A percentile compares a stretch with the other conserved stretches of the same genome.
phyloP scores from a whole-genome alignment of 1,284 basidiomycete genomes.

The Mycena citricolor region DNA sequence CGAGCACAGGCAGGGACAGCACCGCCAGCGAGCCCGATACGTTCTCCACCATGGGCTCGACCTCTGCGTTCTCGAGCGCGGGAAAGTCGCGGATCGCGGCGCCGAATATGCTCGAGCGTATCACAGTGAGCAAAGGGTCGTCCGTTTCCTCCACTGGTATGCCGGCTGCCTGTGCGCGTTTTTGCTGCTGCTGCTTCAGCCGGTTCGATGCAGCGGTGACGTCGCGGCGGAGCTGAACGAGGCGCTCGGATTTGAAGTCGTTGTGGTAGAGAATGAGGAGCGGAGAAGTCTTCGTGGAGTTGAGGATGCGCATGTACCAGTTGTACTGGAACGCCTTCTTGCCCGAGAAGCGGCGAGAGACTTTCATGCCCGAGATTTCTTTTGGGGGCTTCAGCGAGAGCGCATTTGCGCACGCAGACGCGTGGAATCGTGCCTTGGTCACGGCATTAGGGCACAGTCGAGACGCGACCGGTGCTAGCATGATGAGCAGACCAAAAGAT shows the following conservation, averaged over 20 bases:
- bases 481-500: too few relatives aligned
- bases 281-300: constrained; percentile 51
- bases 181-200: constrained; percentile 37
- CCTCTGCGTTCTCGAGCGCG: constrained; percentile 47
- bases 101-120: constrained; percentile 72
- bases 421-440: too few relatives aligned
- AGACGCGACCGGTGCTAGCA: too few relatives aligned
- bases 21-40: constrained; percentile 64
- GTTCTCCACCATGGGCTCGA: constrained; percentile 51
- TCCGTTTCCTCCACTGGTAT: constrained; percentile 7
- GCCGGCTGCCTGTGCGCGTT: constrained; percentile 41
- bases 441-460: too few relatives aligned
- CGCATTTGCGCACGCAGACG: too few relatives aligned
- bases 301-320: constrained; percentile 68
- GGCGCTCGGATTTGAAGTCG: constrained; percentile 62
- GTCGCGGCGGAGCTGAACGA: constrained; percentile 66
- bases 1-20: constrained; percentile 63
- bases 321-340: constrained; percentile 76
- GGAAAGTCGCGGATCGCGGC: constrained; percentile 63
- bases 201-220: constrained; percentile 54
- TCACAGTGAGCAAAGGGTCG: constrained; percentile 48
- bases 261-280: constrained; percentile 71
- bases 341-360: constrained; percentile 63
- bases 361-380: constrained; percentile 44
- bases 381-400: constrained; percentile 59